phyloP scores from a whole-genome alignment of 2,329 filamentous ascomycete genomes.

The Penicillium aurantiogriseum region DNA sequence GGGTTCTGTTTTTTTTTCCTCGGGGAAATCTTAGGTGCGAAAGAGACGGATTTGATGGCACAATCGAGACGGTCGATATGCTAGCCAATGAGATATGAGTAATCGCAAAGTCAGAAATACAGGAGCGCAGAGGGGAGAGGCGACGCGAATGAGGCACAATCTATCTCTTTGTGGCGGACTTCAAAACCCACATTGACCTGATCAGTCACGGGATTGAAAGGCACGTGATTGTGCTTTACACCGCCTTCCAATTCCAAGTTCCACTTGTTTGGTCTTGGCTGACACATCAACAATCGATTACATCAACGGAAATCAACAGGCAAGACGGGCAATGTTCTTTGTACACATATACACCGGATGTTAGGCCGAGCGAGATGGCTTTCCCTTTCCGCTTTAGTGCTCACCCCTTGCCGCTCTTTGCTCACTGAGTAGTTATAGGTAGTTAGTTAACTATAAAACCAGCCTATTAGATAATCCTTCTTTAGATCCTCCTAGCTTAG shows the following conservation, averaged over 20 bases:
- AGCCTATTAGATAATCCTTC: no score
- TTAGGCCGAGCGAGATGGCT: no score
- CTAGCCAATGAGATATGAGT: conserved; percentile 9
- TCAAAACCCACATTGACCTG: conserved; percentile 39
- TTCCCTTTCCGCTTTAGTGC: no score
- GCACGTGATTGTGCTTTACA: conserved; percentile 4
- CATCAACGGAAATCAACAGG: not conserved
- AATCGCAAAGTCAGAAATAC: conserved; percentile 10
- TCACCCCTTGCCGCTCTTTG: no score
- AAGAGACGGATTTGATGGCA: conserved; percentile 11
- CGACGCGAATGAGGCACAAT: conserved; percentile 30
- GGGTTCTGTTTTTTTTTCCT: conserved; percentile 37
- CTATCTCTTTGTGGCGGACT: conserved; percentile 39
- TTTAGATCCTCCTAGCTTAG: no score
- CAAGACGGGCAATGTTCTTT: not conserved
- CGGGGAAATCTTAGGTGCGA: conserved; percentile 7
- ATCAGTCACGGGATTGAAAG: conserved; percentile 9
- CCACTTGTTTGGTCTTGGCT: not conserved
- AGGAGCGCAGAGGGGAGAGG: conserved; percentile 11
- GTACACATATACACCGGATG: no score
- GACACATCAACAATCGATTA: conserved; percentile 1
- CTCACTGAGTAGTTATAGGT: no score
- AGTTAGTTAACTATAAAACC: no score
- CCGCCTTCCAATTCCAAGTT: conserved; percentile 1
- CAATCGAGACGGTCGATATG: conserved; percentile 12